These are phyloP conservation scores for Metarhizium sp. DNA, from an alignment of 2,329 filamentous ascomycete genomes.

Conservation along the genomic window DNA sequence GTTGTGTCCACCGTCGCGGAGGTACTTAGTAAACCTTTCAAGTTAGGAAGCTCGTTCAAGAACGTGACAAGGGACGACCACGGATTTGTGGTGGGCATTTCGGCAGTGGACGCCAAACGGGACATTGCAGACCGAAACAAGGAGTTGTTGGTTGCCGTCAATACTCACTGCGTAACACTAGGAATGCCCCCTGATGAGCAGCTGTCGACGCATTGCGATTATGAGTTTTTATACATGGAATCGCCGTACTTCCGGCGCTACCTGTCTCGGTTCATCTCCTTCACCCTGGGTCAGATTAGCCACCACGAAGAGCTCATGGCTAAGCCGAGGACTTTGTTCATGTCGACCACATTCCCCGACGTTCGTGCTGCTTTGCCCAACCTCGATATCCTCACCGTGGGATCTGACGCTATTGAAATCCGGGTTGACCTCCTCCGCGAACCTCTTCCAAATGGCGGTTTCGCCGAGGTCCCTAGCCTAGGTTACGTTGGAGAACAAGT, in stretches of 20 bases:
- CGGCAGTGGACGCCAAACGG: slow-evolving; percentile 43
- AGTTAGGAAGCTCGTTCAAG: slow-evolving; percentile 45
- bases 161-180: slow-evolving; percentile 65
- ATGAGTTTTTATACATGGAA: slow-evolving; percentile 77
- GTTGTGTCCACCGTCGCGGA: slow-evolving; percentile 71
- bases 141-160: slow-evolving; percentile 56
- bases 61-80: slow-evolving; percentile 44
- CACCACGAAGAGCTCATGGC: slow-evolving; percentile 69
- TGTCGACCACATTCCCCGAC: slow-evolving; percentile 83
- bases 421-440: slow-evolving; percentile 75
- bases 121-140: slow-evolving; percentile 51
- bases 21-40: slow-evolving; percentile 65
- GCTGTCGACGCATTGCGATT: slow-evolving; percentile 64
- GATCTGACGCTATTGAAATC: slow-evolving; percentile 77
- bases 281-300: slow-evolving; percentile 69
- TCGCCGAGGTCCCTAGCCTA: slow-evolving; percentile 61
- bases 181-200: slow-evolving; percentile 58
- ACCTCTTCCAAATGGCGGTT: slow-evolving; percentile 51
- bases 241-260: slow-evolving; percentile 65
- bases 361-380: slow-evolving; percentile 75
- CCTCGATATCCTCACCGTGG: slow-evolving; percentile 78
- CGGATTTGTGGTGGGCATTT: slow-evolving; percentile 60
- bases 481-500: slow-evolving; percentile 81
- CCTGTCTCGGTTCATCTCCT: slow-evolving; percentile 67
- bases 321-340: slow-evolving; percentile 72